Base-by-base conservation (phyloP, 768 basidiomycete species). In the Kwoniella sp. region DNA sequence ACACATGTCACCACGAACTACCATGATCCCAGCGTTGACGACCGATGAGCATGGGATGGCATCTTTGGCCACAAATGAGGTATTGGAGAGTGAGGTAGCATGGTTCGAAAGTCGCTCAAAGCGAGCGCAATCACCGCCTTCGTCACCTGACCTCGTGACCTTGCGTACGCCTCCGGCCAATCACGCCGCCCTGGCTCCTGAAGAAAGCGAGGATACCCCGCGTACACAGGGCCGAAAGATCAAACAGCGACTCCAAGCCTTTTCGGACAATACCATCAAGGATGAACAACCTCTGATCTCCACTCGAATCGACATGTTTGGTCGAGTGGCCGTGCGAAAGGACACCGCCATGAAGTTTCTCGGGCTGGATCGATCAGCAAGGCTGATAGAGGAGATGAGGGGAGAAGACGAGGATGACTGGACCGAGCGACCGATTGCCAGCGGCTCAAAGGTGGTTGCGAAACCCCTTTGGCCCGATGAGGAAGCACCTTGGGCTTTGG, bases 381-480 rank as follows among this genome's bases (percentile, higher is more conserved):
- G 29, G 9, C 7, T 71, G 13, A 47, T 64, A 33, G 74, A 76
- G 61, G 72, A 76, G 58, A 72, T 49, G 27, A 56, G 55, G 26
- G 25, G 12, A 13, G 68, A 71, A 17, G 68, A 73, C 15, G 71
- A 71, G 29, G 71, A 72, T 17, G 59, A 55, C 26, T 75, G 70
- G 70, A 52, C 37, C 13, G 69, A 68, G 46, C 47, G 52, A 27
- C 54, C 70, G 4, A 49, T 66, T 7, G 66, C 69, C 4, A 62
- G 66, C 26, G 58, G 64, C 29, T 71, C 69, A 1, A 67, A 56
- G 21, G 19, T 40, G 13, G 36, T 60, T 15, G n/a, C 72, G 36
- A 60, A 64, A 47, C 75, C 75, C 7, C 51, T 58, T 50, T 77
- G 75, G 75, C 75, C 75, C 9, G 73, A 74, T 49, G 47, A 64